A percentile compares a stretch with the other conserved stretches of the same genome.
phyloP scores from a whole-genome alignment of 2,329 filamentous ascomycete genomes.

The Albophoma yamanashiensis region DNA sequence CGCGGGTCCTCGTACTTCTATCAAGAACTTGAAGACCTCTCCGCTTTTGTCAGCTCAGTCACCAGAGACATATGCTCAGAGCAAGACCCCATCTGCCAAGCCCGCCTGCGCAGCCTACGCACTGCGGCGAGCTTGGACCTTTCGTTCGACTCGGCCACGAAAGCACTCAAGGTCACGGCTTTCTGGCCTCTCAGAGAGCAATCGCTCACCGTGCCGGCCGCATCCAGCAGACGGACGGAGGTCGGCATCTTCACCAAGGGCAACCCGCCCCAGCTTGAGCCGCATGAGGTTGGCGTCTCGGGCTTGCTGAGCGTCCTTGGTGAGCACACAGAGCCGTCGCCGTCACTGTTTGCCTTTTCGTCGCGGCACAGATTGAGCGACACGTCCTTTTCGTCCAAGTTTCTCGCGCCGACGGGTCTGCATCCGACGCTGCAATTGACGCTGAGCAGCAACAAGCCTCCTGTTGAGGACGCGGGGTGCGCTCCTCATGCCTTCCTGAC shows the following conservation, averaged over 20 bases:
- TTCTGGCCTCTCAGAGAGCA: conserved; percentile 45
- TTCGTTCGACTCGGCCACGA: conserved; percentile 60
- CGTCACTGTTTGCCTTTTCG: conserved; percentile 75
- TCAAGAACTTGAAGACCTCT: conserved; percentile 47
- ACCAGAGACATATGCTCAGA: conserved; percentile 39
- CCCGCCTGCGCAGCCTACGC: conserved; percentile 29
- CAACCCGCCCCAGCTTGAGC: conserved; percentile 44
- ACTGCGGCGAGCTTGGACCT: conserved; percentile 61
- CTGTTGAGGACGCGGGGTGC: conserved; percentile 49
- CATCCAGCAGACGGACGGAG: conserved; percentile 52
- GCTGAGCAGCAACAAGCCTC: conserved; percentile 42
- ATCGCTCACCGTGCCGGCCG: conserved; percentile 27
- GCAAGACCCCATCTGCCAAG: conserved; percentile 36
- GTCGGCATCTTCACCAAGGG: conserved; percentile 68
- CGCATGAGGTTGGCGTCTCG: conserved; percentile 66
- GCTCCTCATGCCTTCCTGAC: conserved; percentile 71
- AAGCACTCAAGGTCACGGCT: conserved; percentile 53
- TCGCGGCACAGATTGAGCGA: conserved; percentile 59
- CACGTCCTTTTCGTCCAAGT: conserved; percentile 49
- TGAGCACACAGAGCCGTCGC: conserved; percentile 58
- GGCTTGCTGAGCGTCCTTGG: conserved; percentile 73
- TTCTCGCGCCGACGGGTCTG: conserved; percentile 65
- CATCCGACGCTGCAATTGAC: conserved; percentile 70
- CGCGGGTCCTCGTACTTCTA: conserved; percentile 60
- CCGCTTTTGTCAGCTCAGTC: conserved; percentile 42